Percentiles rank a stretch among this genome's conserved stretches.
phyloP scores from a whole-genome alignment of 1,284 basidiomycete species.

The Ustilago sp. region DNA sequence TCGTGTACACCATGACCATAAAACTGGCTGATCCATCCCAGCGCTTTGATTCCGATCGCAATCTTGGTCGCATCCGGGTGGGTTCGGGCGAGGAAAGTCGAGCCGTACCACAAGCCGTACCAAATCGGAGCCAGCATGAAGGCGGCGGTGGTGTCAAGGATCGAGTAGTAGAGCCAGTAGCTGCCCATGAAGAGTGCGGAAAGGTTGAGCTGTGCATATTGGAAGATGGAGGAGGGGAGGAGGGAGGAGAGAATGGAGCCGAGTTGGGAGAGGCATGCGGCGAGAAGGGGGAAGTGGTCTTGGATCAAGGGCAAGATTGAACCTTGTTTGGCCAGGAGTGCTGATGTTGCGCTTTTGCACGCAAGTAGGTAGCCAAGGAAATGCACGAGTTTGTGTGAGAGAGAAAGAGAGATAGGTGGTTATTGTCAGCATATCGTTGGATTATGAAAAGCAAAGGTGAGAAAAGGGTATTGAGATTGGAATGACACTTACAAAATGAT shows the following conservation, averaged over 20 bases:
- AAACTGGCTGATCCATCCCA: slow-evolving; percentile 62
- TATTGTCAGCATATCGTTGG: too few relatives aligned
- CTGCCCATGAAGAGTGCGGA: slow-evolving; percentile 46
- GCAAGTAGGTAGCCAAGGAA: background rate
- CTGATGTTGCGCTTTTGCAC: slow-evolving; percentile 23
- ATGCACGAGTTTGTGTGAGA: too few relatives aligned
- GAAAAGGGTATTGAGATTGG: background rate
- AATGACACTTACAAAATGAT: slow-evolving; percentile 52
- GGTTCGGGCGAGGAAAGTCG: slow-evolving; percentile 28
- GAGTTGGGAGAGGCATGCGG: slow-evolving; percentile 41
- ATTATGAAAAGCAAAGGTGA: background rate
- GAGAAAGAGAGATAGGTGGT: background rate
- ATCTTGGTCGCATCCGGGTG: slow-evolving; percentile 41
- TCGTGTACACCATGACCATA: slow-evolving; percentile 64
- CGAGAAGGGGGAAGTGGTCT: slow-evolving; percentile 30
- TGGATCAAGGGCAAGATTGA: slow-evolving; percentile 43
- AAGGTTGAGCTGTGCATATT: slow-evolving; percentile 44
- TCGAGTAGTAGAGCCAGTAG: slow-evolving; percentile 58
- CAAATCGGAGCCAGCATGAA: slow-evolving; percentile 55
- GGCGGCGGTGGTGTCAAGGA: slow-evolving; percentile 55
- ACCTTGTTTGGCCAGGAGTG: slow-evolving; percentile 40
- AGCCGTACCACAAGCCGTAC: slow-evolving; percentile 39
- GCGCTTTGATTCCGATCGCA: slow-evolving; percentile 36
- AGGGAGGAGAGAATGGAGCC: slow-evolving; percentile 27
- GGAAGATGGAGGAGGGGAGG: slow-evolving; percentile 26